Conservation (phyloP, 257 asterid genomes). For the Salvia rosmarinus region DNA sequence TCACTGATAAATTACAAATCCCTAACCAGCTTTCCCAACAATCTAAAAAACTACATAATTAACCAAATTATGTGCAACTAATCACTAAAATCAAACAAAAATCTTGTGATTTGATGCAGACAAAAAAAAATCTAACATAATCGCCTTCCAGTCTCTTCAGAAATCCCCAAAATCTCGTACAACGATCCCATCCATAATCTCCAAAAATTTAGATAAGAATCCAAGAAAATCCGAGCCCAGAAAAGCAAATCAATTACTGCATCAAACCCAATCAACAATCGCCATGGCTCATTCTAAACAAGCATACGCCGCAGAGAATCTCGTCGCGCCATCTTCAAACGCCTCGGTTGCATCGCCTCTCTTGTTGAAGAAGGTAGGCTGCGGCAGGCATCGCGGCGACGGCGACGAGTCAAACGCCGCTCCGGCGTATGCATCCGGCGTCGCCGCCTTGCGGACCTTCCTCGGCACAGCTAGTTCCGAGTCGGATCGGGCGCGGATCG, state of each 20-base stretch:
- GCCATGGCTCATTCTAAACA: constrained; percentile 37
- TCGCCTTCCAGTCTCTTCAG: constrained; percentile 22
- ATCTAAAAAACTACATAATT: not conserved
- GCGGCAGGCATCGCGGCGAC: constrained; percentile 46
- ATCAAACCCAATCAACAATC: not conserved
- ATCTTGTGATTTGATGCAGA: not conserved
- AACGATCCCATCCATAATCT: constrained; percentile 25
- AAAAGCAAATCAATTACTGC: constrained; percentile 21
- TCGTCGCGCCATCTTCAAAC: constrained; percentile 45
- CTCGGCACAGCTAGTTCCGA: constrained; percentile 29
- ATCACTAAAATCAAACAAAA: not conserved
- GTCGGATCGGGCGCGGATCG: constrained; percentile 29
- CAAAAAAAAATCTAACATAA: not conserved
- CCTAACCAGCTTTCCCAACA: not conserved
- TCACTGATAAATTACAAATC: no score
- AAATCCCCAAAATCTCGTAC: constrained; percentile 13
- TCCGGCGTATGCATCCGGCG: constrained; percentile 43
- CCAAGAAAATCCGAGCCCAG: constrained; percentile 30
- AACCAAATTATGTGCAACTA: not conserved
- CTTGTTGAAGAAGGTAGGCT: constrained; percentile 48
- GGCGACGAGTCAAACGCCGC: constrained; percentile 43
- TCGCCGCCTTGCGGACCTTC: constrained; percentile 34
- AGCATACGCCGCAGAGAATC: constrained; percentile 48
- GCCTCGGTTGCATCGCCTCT: constrained; percentile 26
- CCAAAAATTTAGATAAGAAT: constrained; percentile 39